Conservation (phyloP, 2,329 filamentous ascomycete genomes). For the Clonostachys rhizophaga region DNA sequence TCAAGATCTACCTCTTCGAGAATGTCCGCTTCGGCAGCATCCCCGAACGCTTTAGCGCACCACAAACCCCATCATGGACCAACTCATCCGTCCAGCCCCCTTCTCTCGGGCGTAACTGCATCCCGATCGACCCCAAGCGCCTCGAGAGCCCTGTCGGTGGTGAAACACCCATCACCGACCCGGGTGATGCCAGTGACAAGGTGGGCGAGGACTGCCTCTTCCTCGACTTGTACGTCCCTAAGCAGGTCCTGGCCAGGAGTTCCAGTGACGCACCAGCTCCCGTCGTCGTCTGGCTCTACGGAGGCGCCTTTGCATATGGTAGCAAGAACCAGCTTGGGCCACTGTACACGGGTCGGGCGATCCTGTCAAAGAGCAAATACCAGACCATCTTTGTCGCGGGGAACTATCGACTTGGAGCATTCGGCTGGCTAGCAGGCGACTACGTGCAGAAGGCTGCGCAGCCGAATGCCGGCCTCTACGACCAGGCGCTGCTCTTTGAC, state of each 20-base stretch:
- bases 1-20: constrained; percentile 11
- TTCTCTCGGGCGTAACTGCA: constrained; percentile 6
- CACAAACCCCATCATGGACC: constrained; percentile 6
- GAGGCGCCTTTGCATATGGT: constrained; percentile 18
- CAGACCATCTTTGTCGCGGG: constrained; percentile 65
- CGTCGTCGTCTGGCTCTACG: constrained; percentile 54
- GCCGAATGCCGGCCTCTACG: constrained; percentile 65
- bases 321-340: constrained; percentile 4
- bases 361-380: constrained; percentile 23
- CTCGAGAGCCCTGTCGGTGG: constrained; percentile 6
- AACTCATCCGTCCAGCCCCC: constrained; percentile 1
- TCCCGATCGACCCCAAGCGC: constrained; percentile 3
- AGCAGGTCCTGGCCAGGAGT: constrained; percentile 1
- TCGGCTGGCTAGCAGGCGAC: constrained; percentile 65
- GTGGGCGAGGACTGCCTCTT: constrained; percentile 12
- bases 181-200: constrained; percentile 8
- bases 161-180: constrained; percentile 4
- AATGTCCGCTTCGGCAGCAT: constrained; percentile 15
- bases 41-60: constrained; percentile 12
- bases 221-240: constrained; percentile 11
- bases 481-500: constrained; percentile 63
- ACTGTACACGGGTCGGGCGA: too few species aligned
- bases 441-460: constrained; percentile 27
- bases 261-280: constrained; percentile 11
- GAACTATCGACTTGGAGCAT: constrained; percentile 73